Conservation (phyloP, 192 early-diverging fungal species). For the Oehlia diaphana region DNA sequence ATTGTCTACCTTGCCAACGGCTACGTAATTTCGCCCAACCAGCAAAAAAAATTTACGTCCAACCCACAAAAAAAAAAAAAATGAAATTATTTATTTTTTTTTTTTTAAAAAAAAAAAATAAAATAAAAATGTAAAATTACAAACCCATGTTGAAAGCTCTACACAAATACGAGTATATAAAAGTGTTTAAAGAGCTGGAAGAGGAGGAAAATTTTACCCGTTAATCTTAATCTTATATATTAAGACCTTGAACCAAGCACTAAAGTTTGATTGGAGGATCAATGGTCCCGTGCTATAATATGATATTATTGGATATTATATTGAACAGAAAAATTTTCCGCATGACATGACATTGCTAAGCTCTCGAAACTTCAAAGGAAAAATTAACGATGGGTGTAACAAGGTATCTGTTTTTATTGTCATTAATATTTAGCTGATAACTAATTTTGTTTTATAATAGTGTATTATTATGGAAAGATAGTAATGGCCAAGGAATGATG, state of each 20-base stretch:
- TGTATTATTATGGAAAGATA: not conserved
- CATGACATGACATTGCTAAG: not conserved
- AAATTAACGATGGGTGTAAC: not conserved
- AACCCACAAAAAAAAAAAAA: too few relatives aligned
- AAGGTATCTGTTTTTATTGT: not conserved
- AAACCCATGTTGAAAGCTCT: not conserved
- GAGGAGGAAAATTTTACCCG: not conserved
- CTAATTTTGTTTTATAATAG: not conserved
- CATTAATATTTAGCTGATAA: not conserved
- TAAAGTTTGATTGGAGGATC: too few relatives aligned
- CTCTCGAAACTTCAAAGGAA: not conserved
- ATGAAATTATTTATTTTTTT: too few relatives aligned
- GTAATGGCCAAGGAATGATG: not conserved
- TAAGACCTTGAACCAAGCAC: too few relatives aligned
- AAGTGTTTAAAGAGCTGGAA: not conserved
- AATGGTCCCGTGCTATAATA: too few relatives aligned
- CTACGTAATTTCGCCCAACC: not conserved
- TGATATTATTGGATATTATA: too few relatives aligned
- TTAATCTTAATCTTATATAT: not conserved
- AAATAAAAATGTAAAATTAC: not conserved
- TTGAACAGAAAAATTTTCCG: not conserved
- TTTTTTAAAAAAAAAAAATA: not conserved
- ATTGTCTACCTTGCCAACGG: constrained; percentile 29
- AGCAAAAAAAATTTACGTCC: too few relatives aligned
- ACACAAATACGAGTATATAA: not conserved